These are phyloP conservation scores for Austropuccinia psidii DNA, from an alignment of 1,284 basidiomycete species.

Conservation along the genomic window DNA sequence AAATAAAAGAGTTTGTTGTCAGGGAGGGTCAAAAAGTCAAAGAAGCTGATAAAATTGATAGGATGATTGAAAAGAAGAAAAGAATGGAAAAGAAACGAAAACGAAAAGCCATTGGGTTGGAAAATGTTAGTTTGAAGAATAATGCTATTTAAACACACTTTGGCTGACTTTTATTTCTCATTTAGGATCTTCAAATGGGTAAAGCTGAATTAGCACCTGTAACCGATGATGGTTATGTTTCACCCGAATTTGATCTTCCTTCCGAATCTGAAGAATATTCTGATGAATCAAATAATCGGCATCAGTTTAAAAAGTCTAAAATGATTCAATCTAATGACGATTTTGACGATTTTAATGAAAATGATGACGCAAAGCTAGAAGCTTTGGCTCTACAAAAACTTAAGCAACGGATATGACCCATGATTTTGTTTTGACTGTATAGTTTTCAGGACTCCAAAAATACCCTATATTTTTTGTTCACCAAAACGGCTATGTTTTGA, in stretches of 20 bases:
- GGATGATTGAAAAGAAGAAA: conserved; percentile 75
- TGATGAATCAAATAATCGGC: conserved; percentile 24
- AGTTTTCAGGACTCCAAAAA: too few species aligned
- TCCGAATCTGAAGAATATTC: conserved; percentile 37
- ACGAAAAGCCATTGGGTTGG: conserved; percentile 67
- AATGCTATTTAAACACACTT: not conserved
- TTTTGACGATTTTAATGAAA: not conserved
- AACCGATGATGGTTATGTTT: conserved; percentile 55
- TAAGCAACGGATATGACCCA: not conserved
- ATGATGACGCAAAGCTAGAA: conserved; percentile 42
- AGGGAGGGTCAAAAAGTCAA: conserved; percentile 64
- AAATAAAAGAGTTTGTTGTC: conserved; percentile 62
- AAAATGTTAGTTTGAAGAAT: conserved; percentile 47
- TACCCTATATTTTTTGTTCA: too few species aligned
- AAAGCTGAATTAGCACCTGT: conserved; percentile 27
- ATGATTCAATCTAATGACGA: not conserved
- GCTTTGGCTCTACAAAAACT: conserved; percentile 42
- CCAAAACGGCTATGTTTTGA: too few species aligned
- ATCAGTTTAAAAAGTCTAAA: conserved; percentile 31
- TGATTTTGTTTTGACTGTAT: too few species aligned
- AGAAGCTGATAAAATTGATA: conserved; percentile 65
- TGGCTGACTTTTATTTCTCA: not conserved
- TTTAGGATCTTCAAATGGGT: not conserved
- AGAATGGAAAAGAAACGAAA: conserved; percentile 74
- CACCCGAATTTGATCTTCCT: conserved; percentile 60